phyloP scores from a whole-genome alignment of 306 rosid genomes.

The Prunus campanulata region DNA sequence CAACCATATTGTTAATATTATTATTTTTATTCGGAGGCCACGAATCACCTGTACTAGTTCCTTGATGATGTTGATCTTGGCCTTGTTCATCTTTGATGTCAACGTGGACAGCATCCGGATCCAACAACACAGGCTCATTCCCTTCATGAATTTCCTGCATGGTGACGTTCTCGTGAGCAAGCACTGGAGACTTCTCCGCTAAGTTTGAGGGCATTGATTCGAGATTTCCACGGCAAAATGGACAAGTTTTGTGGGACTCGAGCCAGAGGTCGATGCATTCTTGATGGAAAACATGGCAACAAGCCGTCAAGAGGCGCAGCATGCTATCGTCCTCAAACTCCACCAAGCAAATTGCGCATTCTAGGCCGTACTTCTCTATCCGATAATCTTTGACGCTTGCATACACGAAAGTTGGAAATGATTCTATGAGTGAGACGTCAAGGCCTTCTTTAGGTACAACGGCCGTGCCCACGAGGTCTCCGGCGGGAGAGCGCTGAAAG shows the following conservation, averaged over 20 bases:
- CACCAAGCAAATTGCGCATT: constrained; percentile 64
- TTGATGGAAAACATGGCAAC: constrained; percentile 72
- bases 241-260: constrained; percentile 66
- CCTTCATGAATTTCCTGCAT: constrained; percentile 5
- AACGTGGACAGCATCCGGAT: constrained; percentile 26
- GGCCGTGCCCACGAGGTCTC: constrained; percentile 13
- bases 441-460: constrained; percentile 42
- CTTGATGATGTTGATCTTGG: neutral
- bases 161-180: neutral
- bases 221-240: constrained; percentile 67
- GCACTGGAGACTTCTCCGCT: constrained; percentile 9
- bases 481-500: constrained; percentile 32
- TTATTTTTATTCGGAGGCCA: no score
- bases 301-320: constrained; percentile 52
- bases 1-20: neutral
- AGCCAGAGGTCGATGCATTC: constrained; percentile 87
- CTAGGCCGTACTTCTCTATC: constrained; percentile 36
- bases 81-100: constrained; percentile 31
- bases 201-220: constrained; percentile 15
- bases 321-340: constrained; percentile 61
- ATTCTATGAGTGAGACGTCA: constrained; percentile 37
- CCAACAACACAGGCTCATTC: neutral
- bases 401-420: constrained; percentile 58
- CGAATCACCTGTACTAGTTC: neutral
- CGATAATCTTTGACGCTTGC: constrained; percentile 50